Evolutionary conservation across 116 monocot genomes (phyloP).

Genomic region (Phalaenopsis hybrid): DNA sequence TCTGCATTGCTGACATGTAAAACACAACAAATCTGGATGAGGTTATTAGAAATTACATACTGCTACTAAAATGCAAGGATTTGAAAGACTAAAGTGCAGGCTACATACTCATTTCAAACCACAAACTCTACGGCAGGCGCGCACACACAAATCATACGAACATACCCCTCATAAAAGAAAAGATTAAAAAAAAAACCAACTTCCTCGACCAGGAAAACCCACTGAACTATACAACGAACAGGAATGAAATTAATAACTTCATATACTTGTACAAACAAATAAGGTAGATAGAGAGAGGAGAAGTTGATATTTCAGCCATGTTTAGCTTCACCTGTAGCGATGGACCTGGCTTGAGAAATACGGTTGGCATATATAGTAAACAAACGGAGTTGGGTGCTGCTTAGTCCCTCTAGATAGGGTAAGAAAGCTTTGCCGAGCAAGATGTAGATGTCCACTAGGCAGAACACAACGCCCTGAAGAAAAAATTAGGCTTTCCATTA

Average conservation of each 20-base stretch:
- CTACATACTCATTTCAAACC: background rate
- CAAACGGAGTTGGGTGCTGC: constrained; percentile 80
- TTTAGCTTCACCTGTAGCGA: constrained; percentile 44
- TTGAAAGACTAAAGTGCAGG: background rate
- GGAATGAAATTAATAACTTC: constrained; percentile 17
- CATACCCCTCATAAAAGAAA: background rate
- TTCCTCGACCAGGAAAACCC: background rate
- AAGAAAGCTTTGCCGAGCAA: constrained; percentile 88
- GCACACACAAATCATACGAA: background rate
- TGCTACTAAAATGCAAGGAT: background rate
- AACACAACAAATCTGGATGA: background rate
- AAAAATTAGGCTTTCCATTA: background rate
- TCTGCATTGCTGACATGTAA: too few relatives aligned
- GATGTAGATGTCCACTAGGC: constrained; percentile 97
- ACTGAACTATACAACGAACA: constrained; percentile 24
- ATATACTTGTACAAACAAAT: background rate
- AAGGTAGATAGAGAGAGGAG: background rate
- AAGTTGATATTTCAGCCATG: constrained; percentile 15
- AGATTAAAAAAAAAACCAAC: background rate
- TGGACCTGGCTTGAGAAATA: constrained; percentile 89
- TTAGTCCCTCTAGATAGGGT: constrained; percentile 85
- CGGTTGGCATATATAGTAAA: constrained; percentile 93
- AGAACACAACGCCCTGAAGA: constrained; percentile 90
- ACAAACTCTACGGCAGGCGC: background rate
- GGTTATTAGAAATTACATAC: background rate